A percentile compares a stretch with the other conserved stretches of the same genome.
These are phyloP conservation scores for Suillus brevipes DNA, from an alignment of 768 basidiomycete genomes.

Conservation along the genomic window DNA sequence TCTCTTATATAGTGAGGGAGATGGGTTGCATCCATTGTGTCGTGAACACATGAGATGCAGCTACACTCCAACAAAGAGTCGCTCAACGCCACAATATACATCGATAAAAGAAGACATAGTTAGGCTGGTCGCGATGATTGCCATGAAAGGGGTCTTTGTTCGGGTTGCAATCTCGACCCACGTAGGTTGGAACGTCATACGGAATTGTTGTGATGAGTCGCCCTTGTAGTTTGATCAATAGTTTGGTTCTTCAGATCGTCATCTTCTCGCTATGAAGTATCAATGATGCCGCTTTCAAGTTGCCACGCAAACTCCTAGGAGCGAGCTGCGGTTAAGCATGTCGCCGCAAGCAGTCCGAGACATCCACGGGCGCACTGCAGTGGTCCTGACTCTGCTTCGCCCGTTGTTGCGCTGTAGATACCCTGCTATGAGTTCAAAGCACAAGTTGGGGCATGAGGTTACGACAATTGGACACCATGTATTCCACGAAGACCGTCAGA, in stretches of 20 bases:
- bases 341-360: not conserved
- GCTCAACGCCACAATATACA: not conserved
- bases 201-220: not conserved
- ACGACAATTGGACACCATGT: too few relatives aligned
- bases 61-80: not conserved
- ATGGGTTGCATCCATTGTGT: not conserved
- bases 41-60: not conserved
- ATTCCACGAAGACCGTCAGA: too few relatives aligned
- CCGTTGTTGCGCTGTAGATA: too few relatives aligned
- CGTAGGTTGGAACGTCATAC: not conserved
- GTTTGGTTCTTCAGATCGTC: not conserved
- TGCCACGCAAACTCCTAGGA: not conserved
- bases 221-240: not conserved
- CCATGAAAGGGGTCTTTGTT: not conserved
- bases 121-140: not conserved
- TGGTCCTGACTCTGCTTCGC: too few relatives aligned
- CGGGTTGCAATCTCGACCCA: not conserved
- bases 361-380: too few relatives aligned
- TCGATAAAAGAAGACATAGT: not conserved
- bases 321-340: not conserved
- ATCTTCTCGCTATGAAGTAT: not conserved
- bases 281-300: not conserved
- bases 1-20: constrained; percentile 3
- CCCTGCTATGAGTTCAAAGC: too few relatives aligned
- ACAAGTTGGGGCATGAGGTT: too few relatives aligned